phyloP scores from a whole-genome alignment of 1,139 yeast genomes.

The Candida tunisiensis region DNA sequence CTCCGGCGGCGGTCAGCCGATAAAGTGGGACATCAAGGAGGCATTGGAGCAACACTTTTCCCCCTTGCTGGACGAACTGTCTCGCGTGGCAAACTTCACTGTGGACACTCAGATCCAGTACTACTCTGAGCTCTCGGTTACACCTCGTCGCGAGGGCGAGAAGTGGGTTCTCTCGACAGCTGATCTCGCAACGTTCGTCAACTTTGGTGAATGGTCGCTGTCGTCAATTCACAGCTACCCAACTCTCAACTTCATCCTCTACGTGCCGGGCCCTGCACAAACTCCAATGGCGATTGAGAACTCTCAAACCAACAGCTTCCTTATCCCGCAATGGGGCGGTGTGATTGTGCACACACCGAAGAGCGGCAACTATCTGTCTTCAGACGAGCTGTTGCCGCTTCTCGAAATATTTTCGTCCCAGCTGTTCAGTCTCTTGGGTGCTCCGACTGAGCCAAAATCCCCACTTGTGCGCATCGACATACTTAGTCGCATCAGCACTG shows the following conservation, averaged over 20 bases:
- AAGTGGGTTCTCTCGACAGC: constrained; percentile 11
- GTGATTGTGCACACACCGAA: constrained; percentile 14
- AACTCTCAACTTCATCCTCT: constrained; percentile 51
- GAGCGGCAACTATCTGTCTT: constrained; percentile 15
- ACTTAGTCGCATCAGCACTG: constrained; percentile 38
- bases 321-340: constrained; percentile 89
- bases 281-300: constrained; percentile 27
- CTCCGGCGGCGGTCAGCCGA: constrained; percentile 35
- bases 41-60: constrained; percentile 28
- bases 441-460: constrained; percentile 38
- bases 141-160: constrained; percentile 5
- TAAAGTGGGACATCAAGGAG: constrained; percentile 39
- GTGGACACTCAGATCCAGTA: constrained; percentile 69
- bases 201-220: constrained; percentile 66
- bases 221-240: constrained; percentile 31
- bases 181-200: constrained; percentile 54
- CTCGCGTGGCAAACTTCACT: constrained; percentile 48
- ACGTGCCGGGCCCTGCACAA: constrained; percentile 35
- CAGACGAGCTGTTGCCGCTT: constrained; percentile 34
- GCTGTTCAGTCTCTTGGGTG: constrained; percentile 54
- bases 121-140: constrained; percentile 30
- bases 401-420: constrained; percentile 64
- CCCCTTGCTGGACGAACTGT: constrained; percentile 25
- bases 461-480: constrained; percentile 49
- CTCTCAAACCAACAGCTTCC: constrained; percentile 46